These are phyloP conservation scores for Aspergillus ochraceoroseus DNA, from an alignment of 2,329 filamentous ascomycete species.

Conservation along the genomic window DNA sequence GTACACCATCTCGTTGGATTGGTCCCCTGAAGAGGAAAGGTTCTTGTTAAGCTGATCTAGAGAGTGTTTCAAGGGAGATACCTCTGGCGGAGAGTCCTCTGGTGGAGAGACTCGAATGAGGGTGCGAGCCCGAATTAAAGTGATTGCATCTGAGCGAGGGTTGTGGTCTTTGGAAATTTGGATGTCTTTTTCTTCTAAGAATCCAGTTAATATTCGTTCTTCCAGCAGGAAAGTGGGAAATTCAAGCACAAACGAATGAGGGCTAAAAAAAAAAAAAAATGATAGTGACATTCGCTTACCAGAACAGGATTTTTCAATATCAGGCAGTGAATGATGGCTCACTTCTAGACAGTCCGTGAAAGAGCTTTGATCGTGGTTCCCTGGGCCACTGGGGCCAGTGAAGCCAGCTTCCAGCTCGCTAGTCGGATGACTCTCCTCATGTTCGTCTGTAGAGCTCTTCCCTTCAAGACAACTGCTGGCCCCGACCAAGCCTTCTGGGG, in stretches of 20 bases:
- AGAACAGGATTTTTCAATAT: not conserved
- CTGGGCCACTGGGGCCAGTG: not conserved
- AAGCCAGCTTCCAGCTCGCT: not conserved
- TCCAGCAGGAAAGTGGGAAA: too few species aligned
- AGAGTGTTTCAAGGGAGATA: not conserved
- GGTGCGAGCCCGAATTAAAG: constrained; percentile 16
- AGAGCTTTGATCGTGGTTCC: not conserved
- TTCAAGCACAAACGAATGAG: too few species aligned
- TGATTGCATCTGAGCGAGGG: constrained; percentile 15
- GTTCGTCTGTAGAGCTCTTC: too few species aligned
- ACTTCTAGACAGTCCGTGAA: not conserved
- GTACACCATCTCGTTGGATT: constrained; percentile 1
- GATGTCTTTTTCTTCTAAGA: constrained; percentile 4
- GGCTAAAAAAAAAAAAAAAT: too few species aligned
- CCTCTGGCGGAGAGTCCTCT: not conserved
- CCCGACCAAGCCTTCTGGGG: too few species aligned
- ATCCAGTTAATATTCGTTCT: not conserved
- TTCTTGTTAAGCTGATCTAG: not conserved
- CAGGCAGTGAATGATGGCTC: not conserved
- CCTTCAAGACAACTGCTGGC: too few species aligned
- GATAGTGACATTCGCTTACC: not conserved
- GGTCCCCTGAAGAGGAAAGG: not conserved
- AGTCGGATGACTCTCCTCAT: too few species aligned
- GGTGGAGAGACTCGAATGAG: constrained; percentile 9
- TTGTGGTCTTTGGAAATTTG: too few species aligned